A percentile compares a stretch with the other conserved stretches of the same genome.
phyloP scores from a whole-genome alignment of 164 flowering plant species.

The Piper longum region DNA sequence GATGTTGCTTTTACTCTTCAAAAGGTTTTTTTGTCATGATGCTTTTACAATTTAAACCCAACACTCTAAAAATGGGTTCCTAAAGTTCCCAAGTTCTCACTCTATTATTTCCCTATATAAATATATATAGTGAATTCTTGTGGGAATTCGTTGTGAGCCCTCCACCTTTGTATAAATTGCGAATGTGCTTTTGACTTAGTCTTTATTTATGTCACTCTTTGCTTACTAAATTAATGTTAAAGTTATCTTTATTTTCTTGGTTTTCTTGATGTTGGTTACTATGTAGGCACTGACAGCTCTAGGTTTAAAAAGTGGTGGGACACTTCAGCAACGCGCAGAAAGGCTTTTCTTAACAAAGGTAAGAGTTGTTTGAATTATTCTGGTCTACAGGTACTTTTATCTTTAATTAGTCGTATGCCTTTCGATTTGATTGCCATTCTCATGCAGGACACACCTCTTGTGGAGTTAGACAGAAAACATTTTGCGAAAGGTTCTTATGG shows the following conservation, averaged over 20 bases:
- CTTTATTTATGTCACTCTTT: neutral
- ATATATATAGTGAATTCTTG: too few relatives aligned
- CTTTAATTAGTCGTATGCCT: neutral
- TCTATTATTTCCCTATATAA: too few relatives aligned
- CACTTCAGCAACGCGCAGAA: slow-evolving; percentile 89
- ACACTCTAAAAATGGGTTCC: too few relatives aligned
- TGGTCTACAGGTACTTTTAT: neutral
- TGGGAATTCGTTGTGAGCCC: too few relatives aligned
- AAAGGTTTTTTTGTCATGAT: too few relatives aligned
- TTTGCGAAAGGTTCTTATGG: slow-evolving; percentile 65
- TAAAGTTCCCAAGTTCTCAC: too few relatives aligned
- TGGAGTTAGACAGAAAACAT: slow-evolving; percentile 77
- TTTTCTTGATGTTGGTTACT: neutral
- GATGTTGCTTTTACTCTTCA: too few relatives aligned
- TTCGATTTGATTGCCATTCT: slow-evolving; percentile 2
- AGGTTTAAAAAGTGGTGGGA: slow-evolving; percentile 90
- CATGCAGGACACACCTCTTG: slow-evolving; percentile 74
- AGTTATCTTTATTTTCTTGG: neutral
- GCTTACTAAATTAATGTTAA: neutral
- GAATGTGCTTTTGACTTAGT: too few relatives aligned
- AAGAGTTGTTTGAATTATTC: neutral
- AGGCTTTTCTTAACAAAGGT: slow-evolving; percentile 98
- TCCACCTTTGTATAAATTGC: too few relatives aligned
- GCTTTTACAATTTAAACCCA: too few relatives aligned
- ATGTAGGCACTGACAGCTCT: slow-evolving; percentile 74